phyloP scores from a whole-genome alignment of 2,329 filamentous ascomycete genomes.

The Grosmannia clavigera region DNA sequence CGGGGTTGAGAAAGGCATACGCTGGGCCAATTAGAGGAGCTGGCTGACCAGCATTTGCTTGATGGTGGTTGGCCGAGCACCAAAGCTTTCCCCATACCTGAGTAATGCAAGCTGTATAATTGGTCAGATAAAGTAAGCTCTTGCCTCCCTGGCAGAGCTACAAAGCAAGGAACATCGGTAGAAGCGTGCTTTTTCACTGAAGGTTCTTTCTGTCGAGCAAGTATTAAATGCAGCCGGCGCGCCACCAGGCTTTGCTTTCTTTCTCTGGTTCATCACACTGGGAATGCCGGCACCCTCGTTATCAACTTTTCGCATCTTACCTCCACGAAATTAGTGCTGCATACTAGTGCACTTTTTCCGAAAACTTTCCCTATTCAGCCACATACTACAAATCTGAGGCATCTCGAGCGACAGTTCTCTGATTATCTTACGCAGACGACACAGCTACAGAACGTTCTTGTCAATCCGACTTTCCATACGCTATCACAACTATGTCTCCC shows the following conservation, averaged over 20 bases:
- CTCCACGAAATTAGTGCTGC: neutral
- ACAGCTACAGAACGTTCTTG: neutral
- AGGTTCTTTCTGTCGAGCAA: neutral
- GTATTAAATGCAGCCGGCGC: neutral
- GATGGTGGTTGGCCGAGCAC: neutral
- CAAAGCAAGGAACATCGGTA: neutral
- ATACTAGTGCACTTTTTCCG: neutral
- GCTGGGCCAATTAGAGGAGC: neutral
- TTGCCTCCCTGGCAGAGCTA: neutral
- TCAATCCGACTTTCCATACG: neutral
- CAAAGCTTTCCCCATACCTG: neutral
- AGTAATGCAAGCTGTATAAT: neutral
- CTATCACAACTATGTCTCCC: neutral
- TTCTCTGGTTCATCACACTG: neutral
- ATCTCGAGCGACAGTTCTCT: neutral
- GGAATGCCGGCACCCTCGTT: neutral
- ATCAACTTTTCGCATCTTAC: neutral
- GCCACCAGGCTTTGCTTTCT: neutral
- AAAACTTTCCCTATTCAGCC: neutral
- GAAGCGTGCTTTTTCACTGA: neutral
- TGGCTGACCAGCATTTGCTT: neutral
- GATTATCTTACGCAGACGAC: neutral
- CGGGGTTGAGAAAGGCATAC: neutral
- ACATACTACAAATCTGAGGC: neutral
- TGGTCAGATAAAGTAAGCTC: neutral